These are phyloP conservation scores for Aspergillus glaucus DNA, from an alignment of 2,329 filamentous ascomycete genomes.

Conservation along the genomic window DNA sequence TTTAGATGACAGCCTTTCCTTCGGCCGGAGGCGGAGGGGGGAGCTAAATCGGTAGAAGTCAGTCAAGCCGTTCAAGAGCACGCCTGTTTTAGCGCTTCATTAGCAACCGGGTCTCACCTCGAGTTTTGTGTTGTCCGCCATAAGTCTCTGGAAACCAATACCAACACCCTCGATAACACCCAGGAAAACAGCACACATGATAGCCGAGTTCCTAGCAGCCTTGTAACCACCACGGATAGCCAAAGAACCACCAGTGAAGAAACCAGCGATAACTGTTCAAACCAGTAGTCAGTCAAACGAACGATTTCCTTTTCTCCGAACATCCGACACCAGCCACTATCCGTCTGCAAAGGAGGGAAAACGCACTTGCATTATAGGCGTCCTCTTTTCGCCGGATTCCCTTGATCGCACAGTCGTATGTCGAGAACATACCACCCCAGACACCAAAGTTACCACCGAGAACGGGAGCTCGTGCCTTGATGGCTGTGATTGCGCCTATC, in stretches of 20 bases:
- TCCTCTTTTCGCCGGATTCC: slow-evolving; percentile 94
- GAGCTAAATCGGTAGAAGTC: slow-evolving; percentile 16
- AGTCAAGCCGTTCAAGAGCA: background rate
- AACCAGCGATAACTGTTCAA: slow-evolving; percentile 71
- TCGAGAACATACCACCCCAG: slow-evolving; percentile 93
- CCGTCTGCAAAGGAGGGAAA: background rate
- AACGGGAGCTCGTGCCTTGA: slow-evolving; percentile 94
- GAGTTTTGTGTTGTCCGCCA: slow-evolving; percentile 79
- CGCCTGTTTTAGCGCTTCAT: background rate
- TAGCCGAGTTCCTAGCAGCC: slow-evolving; percentile 89
- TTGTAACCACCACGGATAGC: slow-evolving; percentile 87
- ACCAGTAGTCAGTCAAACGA: background rate
- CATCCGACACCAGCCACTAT: background rate
- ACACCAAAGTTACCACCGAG: slow-evolving; percentile 97
- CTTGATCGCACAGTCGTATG: slow-evolving; percentile 95
- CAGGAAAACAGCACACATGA: slow-evolving; percentile 88
- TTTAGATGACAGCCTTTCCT: slow-evolving; percentile 33
- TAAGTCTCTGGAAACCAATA: slow-evolving; percentile 91
- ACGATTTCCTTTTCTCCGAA: background rate
- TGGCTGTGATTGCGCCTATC: slow-evolving; percentile 91
- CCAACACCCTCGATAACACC: slow-evolving; percentile 97
- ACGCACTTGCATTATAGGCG: slow-evolving; percentile 81
- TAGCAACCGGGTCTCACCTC: slow-evolving; percentile 50
- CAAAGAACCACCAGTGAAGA: slow-evolving; percentile 89
- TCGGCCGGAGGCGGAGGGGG: slow-evolving; percentile 31